A percentile compares a stretch with the other conserved stretches of the same genome.
phyloP scores from a whole-genome alignment of 2,329 filamentous ascomycete species.

The Penicillium sp. region DNA sequence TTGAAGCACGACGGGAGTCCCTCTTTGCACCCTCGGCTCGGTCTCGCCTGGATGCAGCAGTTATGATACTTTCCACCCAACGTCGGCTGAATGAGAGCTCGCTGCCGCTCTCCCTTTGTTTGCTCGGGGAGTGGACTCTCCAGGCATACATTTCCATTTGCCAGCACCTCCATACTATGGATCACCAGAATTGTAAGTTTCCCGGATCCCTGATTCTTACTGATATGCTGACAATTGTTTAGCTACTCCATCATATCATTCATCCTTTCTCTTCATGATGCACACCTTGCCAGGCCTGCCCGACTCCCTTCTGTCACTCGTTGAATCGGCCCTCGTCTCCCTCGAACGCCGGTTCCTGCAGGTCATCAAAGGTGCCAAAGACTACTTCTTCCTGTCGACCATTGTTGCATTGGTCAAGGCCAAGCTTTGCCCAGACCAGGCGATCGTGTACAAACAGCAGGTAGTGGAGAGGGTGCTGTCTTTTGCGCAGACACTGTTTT shows the following conservation, averaged over 20 bases:
- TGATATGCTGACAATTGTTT: not conserved
- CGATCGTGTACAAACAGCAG: conserved; percentile 32
- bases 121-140: conserved; percentile 35
- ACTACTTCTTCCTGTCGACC: conserved; percentile 40
- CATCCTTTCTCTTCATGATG: conserved; percentile 18
- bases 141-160: conserved; percentile 39
- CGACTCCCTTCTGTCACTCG: conserved; percentile 33
- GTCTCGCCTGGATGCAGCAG: conserved; percentile 35
- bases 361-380: conserved; percentile 37
- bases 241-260: conserved; percentile 4
- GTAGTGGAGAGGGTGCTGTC: conserved; percentile 35
- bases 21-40: conserved; percentile 36
- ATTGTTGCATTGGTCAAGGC: conserved; percentile 34
- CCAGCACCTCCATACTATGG: conserved; percentile 32
- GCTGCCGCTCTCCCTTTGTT: conserved; percentile 31
- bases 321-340: conserved; percentile 28
- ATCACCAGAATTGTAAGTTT: conserved; percentile 24
- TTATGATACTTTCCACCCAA: conserved; percentile 37
- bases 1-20: conserved; percentile 31
- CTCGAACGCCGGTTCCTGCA: conserved; percentile 31
- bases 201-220: not conserved
- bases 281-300: conserved; percentile 30
- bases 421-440: conserved; percentile 33
- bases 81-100: conserved; percentile 32
- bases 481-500: conserved; percentile 36